Evolutionary conservation across 106 monocot genomes (phyloP).

Genomic region (Allium fistulosum): DNA sequence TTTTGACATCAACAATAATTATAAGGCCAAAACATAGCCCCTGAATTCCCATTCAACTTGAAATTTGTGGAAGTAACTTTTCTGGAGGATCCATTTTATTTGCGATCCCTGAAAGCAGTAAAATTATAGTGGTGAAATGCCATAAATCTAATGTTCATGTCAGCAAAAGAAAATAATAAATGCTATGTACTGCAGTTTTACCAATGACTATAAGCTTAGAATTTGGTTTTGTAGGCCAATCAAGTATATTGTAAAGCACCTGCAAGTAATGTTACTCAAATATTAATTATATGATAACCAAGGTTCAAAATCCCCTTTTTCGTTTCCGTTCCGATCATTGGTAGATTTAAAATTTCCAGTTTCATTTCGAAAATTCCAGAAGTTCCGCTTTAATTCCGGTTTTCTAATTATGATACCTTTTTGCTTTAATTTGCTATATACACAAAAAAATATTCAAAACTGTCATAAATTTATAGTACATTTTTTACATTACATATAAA

Average conservation of each 20-base stretch:
- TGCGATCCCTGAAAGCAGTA: constrained; percentile 63
- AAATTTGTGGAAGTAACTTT: constrained; percentile 84
- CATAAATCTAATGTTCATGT: background rate
- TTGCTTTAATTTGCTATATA: too few species aligned
- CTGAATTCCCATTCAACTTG: constrained; percentile 98
- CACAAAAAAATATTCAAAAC: too few species aligned
- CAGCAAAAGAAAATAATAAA: constrained; percentile 4
- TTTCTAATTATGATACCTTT: too few species aligned
- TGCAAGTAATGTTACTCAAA: constrained; percentile 11
- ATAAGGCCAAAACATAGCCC: constrained; percentile 90
- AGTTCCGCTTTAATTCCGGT: too few species aligned
- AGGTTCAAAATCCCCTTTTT: too few species aligned
- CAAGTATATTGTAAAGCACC: constrained; percentile 96
- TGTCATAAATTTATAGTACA: too few species aligned
- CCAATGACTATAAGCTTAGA: constrained; percentile 88
- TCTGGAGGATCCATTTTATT: constrained; percentile 99
- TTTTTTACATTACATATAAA: too few species aligned
- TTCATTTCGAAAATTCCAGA: too few species aligned
- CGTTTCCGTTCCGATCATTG: too few species aligned
- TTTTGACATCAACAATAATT: constrained; percentile 12
- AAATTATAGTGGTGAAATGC: background rate
- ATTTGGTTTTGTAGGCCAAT: constrained; percentile 86
- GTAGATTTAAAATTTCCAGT: too few species aligned
- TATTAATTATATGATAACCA: too few species aligned
- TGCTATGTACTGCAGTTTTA: constrained; percentile 10